Evolutionary conservation across 2,329 filamentous ascomycete genomes (phyloP), one percentile per base, ranked within the genome.

Genomic region (Botrytis elliptica): DNA sequence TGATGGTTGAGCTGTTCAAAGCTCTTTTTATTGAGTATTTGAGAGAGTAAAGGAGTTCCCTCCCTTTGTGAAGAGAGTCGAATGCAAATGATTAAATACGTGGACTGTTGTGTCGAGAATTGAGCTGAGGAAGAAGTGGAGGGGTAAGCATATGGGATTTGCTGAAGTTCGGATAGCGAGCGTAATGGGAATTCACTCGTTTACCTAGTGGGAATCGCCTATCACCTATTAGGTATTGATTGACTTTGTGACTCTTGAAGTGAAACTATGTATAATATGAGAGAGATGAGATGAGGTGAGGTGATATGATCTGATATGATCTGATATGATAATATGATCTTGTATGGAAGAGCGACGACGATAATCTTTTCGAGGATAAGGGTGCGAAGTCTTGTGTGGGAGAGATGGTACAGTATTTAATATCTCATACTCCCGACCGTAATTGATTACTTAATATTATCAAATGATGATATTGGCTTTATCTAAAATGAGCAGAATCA

Each of bases 91-190:
- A 57, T 46, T 70, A n/a, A 44, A 60, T 44, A 36, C 29, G 40
- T 70, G 38, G 67, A 29, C 10, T 4, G 68, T 70, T 22, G 25
- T 59, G 25, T 57, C 57, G 38, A 62, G 38, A 38, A 36, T 38
- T 38, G n/a, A 70, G 68, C 55, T 70, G 68, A 70, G 36, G 55
- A 44, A n/a, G 38, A 70, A 38, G 62, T 71, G 42, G 52, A 69
- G 52, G 62, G 70, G n/a, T 70, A 36, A 59, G 67, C 67, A 70
- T 60, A 59, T 70, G 67, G 52, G 52, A 70, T 70, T 70, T 70
- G 20, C 66, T 66, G 0, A 40, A 59, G 40, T 59, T 57, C 52
- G 66, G 65, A 74, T 78, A 78, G 77, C 76, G 77, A 78, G 73
- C 71, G 76, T 77, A 68, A 77, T 72, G 70, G 68, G 65, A 74